Percentiles rank a stretch among this genome's conserved stretches.
phyloP scores from a whole-genome alignment of 257 asterid species.

The Solanum tacnaense region DNA sequence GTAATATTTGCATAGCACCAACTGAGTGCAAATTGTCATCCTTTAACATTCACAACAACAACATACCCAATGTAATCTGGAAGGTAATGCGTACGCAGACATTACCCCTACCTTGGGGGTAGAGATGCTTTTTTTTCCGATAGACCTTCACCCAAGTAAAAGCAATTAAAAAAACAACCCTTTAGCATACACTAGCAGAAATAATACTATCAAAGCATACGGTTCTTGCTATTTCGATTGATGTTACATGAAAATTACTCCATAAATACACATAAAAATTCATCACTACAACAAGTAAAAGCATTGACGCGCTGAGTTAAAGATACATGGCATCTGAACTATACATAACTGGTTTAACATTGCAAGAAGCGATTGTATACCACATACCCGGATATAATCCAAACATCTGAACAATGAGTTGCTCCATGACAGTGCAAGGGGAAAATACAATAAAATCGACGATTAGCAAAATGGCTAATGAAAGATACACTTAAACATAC shows the following conservation, averaged over 20 bases:
- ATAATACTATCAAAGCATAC: background rate
- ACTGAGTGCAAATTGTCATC: background rate
- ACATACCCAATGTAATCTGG: background rate
- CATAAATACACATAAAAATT: background rate
- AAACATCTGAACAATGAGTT: constrained; percentile 15
- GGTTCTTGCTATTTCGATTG: background rate
- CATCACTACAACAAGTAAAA: background rate
- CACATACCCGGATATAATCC: constrained; percentile 4
- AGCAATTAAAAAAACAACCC: background rate
- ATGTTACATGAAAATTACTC: background rate
- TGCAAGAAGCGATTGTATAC: background rate
- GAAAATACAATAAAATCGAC: background rate
- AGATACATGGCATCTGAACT: background rate
- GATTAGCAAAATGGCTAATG: constrained; percentile 13
- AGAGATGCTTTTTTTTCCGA: fast-evolving
- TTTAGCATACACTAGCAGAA: background rate
- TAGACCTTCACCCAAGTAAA: background rate
- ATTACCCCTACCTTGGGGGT: background rate
- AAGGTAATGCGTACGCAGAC: fast-evolving
- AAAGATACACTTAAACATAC: constrained; percentile 14
- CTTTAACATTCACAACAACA: too few relatives aligned
- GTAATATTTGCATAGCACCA: too few relatives aligned
- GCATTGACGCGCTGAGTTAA: background rate
- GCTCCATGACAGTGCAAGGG: constrained; percentile 8
- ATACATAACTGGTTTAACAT: background rate